Conservation (phyloP, 1,139 yeast genomes). For the Geotrichum bryndzae region DNA sequence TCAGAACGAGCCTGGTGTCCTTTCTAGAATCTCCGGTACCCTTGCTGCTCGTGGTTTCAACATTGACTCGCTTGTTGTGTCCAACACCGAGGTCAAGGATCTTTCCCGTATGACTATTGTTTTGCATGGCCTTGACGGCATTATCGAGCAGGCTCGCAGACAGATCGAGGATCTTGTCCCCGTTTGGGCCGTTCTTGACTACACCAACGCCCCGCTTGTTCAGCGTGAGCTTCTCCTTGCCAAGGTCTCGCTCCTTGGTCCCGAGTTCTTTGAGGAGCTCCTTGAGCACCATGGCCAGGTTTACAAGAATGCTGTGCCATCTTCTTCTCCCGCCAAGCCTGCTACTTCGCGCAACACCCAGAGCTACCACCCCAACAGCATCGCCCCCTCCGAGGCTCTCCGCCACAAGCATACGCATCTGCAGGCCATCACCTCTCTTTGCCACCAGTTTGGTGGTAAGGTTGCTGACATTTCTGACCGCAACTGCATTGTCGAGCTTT, state of each 20-base stretch:
- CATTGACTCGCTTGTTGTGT: conserved; percentile 93
- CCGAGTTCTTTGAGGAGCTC: conserved; percentile 94
- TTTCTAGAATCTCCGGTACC: conserved; percentile 88
- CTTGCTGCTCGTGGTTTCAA: conserved; percentile 97
- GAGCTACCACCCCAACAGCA: conserved; percentile 72
- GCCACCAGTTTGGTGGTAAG: conserved; percentile 85
- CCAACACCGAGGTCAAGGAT: conserved; percentile 93
- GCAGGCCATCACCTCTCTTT: conserved; percentile 73
- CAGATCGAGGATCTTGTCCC: conserved; percentile 97
- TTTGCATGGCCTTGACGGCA: conserved; percentile 89
- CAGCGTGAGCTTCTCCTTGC: conserved; percentile 86
- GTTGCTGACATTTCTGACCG: conserved; percentile 89
- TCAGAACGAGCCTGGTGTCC: conserved; percentile 97
- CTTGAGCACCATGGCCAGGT: conserved; percentile 74
- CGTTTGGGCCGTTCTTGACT: conserved; percentile 94
- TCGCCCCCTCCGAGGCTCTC: conserved; percentile 86
- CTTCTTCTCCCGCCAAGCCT: conserved; percentile 29
- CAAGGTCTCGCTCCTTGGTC: conserved; percentile 87
- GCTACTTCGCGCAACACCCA: conserved; percentile 23
- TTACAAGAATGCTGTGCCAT: conserved; percentile 26
- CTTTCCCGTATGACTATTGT: conserved; percentile 96
- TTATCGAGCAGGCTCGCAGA: conserved; percentile 97
- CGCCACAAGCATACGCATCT: conserved; percentile 90
- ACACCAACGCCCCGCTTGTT: conserved; percentile 83
- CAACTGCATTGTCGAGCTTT: conserved; percentile 87